A percentile compares a stretch with the other conserved stretches of the same genome.
phyloP scores from a whole-genome alignment of 148 eudicot genomes.

The Silene conica region DNA sequence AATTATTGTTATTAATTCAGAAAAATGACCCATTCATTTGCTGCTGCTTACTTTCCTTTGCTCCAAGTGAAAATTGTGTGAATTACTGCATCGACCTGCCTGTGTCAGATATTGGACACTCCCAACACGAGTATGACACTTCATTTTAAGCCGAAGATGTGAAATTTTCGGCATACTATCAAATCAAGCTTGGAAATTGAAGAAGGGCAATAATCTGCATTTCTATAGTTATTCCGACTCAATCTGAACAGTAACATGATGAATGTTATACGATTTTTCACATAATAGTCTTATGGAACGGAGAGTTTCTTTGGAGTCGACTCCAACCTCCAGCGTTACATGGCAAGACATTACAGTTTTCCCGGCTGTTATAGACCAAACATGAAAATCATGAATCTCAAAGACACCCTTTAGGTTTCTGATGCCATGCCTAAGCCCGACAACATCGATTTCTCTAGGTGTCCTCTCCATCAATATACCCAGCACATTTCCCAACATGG shows the following conservation, averaged over 20 bases:
- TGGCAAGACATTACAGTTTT: slow-evolving; percentile 54
- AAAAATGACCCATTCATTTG: slow-evolving; percentile 22
- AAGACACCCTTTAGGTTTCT: slow-evolving; percentile 39
- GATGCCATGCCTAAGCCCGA: slow-evolving; percentile 41
- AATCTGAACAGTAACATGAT: slow-evolving; percentile 58
- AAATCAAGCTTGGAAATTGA: neutral
- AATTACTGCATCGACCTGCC: too few species aligned
- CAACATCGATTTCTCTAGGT: slow-evolving; percentile 45
- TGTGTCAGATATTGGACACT: neutral
- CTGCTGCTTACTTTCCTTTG: neutral
- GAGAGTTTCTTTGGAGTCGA: slow-evolving; percentile 28
- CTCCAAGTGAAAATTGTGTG: too few species aligned
- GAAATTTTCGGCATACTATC: neutral
- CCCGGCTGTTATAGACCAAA: slow-evolving; percentile 61
- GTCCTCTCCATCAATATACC: slow-evolving; percentile 61
- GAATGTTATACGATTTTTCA: slow-evolving; percentile 30
- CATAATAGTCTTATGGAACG: slow-evolving; percentile 37
- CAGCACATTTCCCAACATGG: slow-evolving; percentile 40
- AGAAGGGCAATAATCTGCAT: neutral
- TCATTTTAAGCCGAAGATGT: neutral
- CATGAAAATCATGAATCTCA: slow-evolving; percentile 64
- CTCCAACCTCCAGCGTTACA: slow-evolving; percentile 41
- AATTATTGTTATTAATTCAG: slow-evolving; percentile 27
- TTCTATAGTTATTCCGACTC: slow-evolving; percentile 26
- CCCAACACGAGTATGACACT: neutral